Percentiles rank a stretch among this genome's conserved stretches.
These are phyloP conservation scores for Patellifolia procumbens DNA, from an alignment of 179 eudicot species.

Conservation along the genomic window DNA sequence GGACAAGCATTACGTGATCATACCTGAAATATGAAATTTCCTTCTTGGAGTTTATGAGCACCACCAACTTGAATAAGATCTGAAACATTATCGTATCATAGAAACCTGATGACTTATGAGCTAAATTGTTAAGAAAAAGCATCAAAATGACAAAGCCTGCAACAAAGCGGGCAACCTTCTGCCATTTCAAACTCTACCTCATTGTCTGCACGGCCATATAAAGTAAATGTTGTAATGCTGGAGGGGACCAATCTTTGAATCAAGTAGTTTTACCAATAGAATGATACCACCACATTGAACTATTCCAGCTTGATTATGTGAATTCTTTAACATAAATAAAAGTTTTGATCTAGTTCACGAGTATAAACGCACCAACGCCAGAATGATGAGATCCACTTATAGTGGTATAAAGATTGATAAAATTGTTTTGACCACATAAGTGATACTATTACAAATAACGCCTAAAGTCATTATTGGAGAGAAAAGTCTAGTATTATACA, in stretches of 20 bases:
- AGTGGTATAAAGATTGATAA: no score
- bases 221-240: constrained; percentile 91
- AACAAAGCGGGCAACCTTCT: constrained; percentile 37
- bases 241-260: constrained; percentile 67
- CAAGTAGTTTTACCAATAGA: no score
- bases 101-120: constrained; percentile 61
- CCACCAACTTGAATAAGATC: constrained; percentile 71
- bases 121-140: constrained; percentile 32
- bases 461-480: no score
- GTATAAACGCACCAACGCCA: constrained; percentile 38
- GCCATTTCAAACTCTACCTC: constrained; percentile 80
- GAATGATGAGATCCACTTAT: no score
- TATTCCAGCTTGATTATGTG: no score
- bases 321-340: constrained; percentile 51
- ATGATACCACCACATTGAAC: no score
- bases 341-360: constrained; percentile 49
- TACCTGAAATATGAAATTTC: constrained; percentile 83
- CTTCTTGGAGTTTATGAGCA: constrained; percentile 82
- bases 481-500: no score
- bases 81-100: constrained; percentile 70
- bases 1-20: neutral
- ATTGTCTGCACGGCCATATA: constrained; percentile 90
- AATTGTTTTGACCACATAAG: no score
- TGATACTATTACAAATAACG: no score
- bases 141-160: neutral